These are phyloP conservation scores for Chalara sp. DNA, from an alignment of 2,329 filamentous ascomycete species.

Conservation along the genomic window DNA sequence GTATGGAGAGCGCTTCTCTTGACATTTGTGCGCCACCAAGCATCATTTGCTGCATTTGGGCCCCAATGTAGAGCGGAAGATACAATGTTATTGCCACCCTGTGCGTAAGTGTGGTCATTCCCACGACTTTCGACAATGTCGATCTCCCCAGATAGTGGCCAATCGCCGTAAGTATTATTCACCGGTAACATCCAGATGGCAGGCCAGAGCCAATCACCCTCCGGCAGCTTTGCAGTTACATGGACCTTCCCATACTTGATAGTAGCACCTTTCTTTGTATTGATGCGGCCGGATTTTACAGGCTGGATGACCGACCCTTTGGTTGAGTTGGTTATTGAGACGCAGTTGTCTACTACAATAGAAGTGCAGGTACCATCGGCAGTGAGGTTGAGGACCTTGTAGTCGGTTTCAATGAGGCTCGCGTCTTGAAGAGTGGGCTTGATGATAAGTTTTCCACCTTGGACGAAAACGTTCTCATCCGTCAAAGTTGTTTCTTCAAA, in stretches of 20 bases:
- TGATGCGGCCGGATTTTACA: slow-evolving; percentile 70
- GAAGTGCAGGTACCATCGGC: slow-evolving; percentile 63
- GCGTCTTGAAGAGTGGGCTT: slow-evolving; percentile 71
- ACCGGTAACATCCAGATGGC: slow-evolving; percentile 88
- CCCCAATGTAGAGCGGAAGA: slow-evolving; percentile 81
- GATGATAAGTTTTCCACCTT: slow-evolving; percentile 65
- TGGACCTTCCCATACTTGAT: slow-evolving; percentile 81
- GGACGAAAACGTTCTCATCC: slow-evolving; percentile 68
- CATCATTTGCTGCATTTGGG: slow-evolving; percentile 64
- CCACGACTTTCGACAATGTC: slow-evolving; percentile 77
- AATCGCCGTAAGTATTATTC: slow-evolving; percentile 63
- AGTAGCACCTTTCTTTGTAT: slow-evolving; percentile 60
- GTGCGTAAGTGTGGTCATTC: slow-evolving; percentile 70
- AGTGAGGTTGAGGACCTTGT: slow-evolving; percentile 58
- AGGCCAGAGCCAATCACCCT: slow-evolving; percentile 84
- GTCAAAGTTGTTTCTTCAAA: slow-evolving; percentile 69
- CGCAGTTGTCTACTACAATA: slow-evolving; percentile 50
- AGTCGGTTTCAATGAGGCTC: slow-evolving; percentile 55
- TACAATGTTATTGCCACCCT: slow-evolving; percentile 76
- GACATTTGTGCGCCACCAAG: slow-evolving; percentile 77
- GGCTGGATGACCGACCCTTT: slow-evolving; percentile 74
- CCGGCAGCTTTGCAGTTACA: slow-evolving; percentile 68
- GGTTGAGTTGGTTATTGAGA: slow-evolving; percentile 67
- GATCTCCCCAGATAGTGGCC: slow-evolving; percentile 78
- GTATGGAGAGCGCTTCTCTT: slow-evolving; percentile 70